A percentile compares a stretch with the other conserved stretches of the same genome.
These are phyloP conservation scores for Amanita pallidorosea DNA, from an alignment of 768 basidiomycete species.

Conservation along the genomic window DNA sequence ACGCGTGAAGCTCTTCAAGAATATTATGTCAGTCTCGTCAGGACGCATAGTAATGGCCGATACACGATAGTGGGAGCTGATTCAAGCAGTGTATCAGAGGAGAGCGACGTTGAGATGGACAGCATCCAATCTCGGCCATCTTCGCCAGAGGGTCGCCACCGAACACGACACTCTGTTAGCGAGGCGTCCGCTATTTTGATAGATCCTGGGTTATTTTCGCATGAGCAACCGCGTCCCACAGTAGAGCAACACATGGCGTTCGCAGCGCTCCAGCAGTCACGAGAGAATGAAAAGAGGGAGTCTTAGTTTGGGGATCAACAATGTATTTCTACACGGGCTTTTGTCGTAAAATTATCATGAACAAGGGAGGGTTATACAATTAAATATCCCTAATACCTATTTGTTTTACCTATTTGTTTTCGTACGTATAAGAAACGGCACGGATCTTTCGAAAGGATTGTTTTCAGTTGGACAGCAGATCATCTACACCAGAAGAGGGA, in stretches of 20 bases:
- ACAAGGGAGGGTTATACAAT: constrained; percentile 6
- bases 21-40: constrained; percentile 89
- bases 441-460: constrained; percentile 8
- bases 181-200: constrained; percentile 33
- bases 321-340: constrained; percentile 2
- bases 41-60: constrained; percentile 61
- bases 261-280: constrained; percentile 33
- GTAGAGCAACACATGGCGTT: constrained; percentile 83
- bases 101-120: constrained; percentile 51
- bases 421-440: constrained; percentile 8
- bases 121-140: constrained; percentile 38
- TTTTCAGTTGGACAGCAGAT: constrained; percentile 8
- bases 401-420: not conserved
- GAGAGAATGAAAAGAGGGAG: not conserved
- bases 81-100: constrained; percentile 28
- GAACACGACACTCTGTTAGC: constrained; percentile 15
- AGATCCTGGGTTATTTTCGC: constrained; percentile 26
- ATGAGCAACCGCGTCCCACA: constrained; percentile 46
- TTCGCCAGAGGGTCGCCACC: constrained; percentile 31
- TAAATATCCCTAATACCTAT: constrained; percentile 9
- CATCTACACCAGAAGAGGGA: constrained; percentile 5
- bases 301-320: not conserved
- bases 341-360: constrained; percentile 6
- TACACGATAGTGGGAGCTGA: constrained; percentile 42
- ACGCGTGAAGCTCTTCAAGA: constrained; percentile 84